Conservation (phyloP, 106 monocot species). For the Acorus gramineus region DNA sequence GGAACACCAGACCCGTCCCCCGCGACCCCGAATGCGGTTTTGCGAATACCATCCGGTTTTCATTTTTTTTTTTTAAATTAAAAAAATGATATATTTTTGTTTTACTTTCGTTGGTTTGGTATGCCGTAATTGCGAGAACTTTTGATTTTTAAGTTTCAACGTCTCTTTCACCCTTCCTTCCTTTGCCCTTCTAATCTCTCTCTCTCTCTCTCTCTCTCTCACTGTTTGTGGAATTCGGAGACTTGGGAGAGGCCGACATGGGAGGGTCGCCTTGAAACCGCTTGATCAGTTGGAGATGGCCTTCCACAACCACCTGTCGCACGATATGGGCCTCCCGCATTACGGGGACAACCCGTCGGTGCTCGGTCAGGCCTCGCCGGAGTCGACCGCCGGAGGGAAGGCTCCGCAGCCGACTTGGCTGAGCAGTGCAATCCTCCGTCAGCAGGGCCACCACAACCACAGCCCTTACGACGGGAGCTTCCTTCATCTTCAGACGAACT, state of each 20-base stretch:
- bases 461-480: conserved; percentile 41
- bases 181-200: too few relatives aligned
- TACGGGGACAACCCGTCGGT: conserved; percentile 23
- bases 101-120: too few relatives aligned
- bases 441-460: conserved; percentile 26
- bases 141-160: too few relatives aligned
- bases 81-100: too few relatives aligned
- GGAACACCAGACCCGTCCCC: too few relatives aligned
- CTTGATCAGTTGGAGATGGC: conserved; percentile 20
- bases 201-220: too few relatives aligned
- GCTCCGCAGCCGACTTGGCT: conserved; percentile 49
- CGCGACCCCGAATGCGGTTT: too few relatives aligned
- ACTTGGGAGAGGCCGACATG: neutral
- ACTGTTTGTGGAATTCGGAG: neutral
- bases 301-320: conserved; percentile 43
- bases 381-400: conserved; percentile 1
- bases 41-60: too few relatives aligned
- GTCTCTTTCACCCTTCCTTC: too few relatives aligned
- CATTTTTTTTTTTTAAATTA: too few relatives aligned
- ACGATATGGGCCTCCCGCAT: conserved; percentile 36
- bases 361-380: neutral
- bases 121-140: too few relatives aligned
- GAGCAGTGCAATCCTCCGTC: conserved; percentile 53
- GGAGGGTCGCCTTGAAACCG: neutral
- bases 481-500: conserved; percentile 49